Percentiles rank a stretch among this genome's conserved stretches.
Conservation (phyloP, 2,329 filamentous ascomycete species). For the Aspergillus ochraceus region DNA sequence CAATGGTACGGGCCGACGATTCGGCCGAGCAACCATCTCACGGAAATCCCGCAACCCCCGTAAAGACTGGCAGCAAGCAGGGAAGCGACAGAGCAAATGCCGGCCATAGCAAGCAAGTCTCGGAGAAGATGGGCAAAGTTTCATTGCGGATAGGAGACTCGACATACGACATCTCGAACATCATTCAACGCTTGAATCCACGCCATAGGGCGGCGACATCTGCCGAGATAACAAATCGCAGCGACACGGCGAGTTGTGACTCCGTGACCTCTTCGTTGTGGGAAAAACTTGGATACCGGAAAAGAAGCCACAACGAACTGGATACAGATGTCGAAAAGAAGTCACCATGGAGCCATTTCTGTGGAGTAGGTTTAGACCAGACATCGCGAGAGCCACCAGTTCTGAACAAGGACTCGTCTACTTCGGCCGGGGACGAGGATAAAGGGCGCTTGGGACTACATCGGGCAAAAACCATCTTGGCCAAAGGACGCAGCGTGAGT, state of each 20-base stretch:
- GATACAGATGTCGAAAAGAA: conserved; percentile 1
- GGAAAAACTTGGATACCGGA: conserved; percentile 17
- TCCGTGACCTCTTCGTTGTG: conserved; percentile 18
- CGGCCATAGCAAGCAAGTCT: neutral
- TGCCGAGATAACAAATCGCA: conserved; percentile 10
- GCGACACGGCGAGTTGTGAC: conserved; percentile 11
- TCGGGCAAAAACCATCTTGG: conserved; percentile 13
- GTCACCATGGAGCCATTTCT: conserved; percentile 18
- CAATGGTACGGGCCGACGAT: conserved; percentile 30
- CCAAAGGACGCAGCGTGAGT: conserved; percentile 13
- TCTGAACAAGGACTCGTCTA: neutral
- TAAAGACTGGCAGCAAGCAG: neutral
- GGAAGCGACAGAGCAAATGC: neutral
- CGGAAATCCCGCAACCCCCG: neutral
- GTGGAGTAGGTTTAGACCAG: conserved; percentile 12
- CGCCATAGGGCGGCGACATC: conserved; percentile 15
- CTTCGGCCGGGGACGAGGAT: conserved; percentile 1
- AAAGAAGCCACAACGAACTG: conserved; percentile 7
- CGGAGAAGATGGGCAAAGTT: conserved; percentile 1
- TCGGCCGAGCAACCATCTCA: conserved; percentile 5
- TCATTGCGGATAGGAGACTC: conserved; percentile 9
- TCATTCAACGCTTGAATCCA: conserved; percentile 12
- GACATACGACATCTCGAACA: conserved; percentile 12
- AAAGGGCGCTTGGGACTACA: conserved; percentile 12
- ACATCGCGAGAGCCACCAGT: conserved; percentile 4